These are phyloP conservation scores for Posidonia oceanica DNA, from an alignment of 116 monocot species.

Conservation along the genomic window DNA sequence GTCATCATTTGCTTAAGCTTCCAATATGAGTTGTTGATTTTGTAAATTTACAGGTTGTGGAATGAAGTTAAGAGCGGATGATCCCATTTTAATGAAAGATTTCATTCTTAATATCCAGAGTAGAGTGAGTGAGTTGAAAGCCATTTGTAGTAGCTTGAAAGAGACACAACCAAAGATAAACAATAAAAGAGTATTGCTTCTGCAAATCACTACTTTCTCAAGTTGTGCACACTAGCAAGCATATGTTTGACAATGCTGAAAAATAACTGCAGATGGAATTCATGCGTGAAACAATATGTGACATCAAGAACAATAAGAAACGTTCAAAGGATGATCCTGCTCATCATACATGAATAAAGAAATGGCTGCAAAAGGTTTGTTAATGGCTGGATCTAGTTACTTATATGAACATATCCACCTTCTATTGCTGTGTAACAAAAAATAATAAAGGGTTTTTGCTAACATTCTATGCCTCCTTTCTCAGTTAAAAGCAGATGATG, in stretches of 20 bases:
- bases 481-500: conserved; percentile 66
- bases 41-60: conserved; percentile 62
- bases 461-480: neutral
- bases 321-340: conserved; percentile 68
- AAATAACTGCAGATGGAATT: conserved; percentile 79
- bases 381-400: neutral
- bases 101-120: conserved; percentile 64
- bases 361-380: conserved; percentile 93
- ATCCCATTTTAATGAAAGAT: conserved; percentile 86
- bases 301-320: conserved; percentile 96
- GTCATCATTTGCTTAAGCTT: neutral
- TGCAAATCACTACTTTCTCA: conserved; percentile 4
- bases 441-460: neutral
- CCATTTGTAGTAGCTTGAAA: conserved; percentile 9
- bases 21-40: neutral
- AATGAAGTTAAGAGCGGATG: conserved; percentile 83
- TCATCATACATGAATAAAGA: conserved; percentile 72
- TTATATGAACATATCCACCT: too few species aligned
- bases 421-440: too few species aligned
- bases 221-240: neutral
- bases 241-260: neutral
- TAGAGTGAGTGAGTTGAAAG: conserved; percentile 55
- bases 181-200: conserved; percentile 55
- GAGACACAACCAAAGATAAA: conserved; percentile 33
- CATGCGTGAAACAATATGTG: conserved; percentile 94